Conservation (phyloP, 2,329 filamentous ascomycete species). For the Cladophialophora yegresii region DNA sequence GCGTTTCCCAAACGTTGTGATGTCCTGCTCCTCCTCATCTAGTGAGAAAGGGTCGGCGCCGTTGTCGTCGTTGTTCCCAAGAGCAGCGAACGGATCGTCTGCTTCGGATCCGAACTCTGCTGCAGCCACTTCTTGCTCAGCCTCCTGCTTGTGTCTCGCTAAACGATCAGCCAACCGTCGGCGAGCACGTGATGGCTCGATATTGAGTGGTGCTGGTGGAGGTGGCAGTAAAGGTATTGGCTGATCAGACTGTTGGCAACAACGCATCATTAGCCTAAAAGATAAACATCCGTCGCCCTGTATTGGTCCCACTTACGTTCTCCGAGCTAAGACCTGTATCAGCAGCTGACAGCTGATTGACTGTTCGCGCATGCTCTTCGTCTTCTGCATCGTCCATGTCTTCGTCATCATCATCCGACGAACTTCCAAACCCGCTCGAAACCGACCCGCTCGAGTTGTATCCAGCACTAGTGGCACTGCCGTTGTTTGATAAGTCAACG, state of each 20-base stretch:
- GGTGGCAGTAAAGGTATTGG: conserved; percentile 49
- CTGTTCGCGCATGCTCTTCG: conserved; percentile 29
- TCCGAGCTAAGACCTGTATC: conserved; percentile 52
- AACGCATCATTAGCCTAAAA: conserved; percentile 48
- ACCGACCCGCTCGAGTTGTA: conserved; percentile 74
- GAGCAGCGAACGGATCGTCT: conserved; percentile 38
- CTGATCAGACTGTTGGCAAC: conserved; percentile 41
- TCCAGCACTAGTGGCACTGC: conserved; percentile 66
- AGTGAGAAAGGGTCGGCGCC: conserved; percentile 38
- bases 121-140: conserved; percentile 38
- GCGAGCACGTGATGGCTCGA: conserved; percentile 81
- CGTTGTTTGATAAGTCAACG: conserved; percentile 68
- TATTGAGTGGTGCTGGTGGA: conserved; percentile 78
- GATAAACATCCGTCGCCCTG: conserved; percentile 43
- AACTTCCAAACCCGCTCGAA: conserved; percentile 88
- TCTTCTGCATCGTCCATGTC: conserved; percentile 70
- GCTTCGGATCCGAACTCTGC: conserved; percentile 39
- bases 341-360: conserved; percentile 30
- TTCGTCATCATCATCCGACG: conserved; percentile 93
- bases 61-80: conserved; percentile 46
- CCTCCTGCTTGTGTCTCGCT: conserved; percentile 64
- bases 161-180: conserved; percentile 87
- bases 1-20: conserved; percentile 36
- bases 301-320: conserved; percentile 62
- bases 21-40: conserved; percentile 38